Base-by-base conservation (phyloP, 2,329 filamentous ascomycete genomes). In the Trichoderma sp. region DNA sequence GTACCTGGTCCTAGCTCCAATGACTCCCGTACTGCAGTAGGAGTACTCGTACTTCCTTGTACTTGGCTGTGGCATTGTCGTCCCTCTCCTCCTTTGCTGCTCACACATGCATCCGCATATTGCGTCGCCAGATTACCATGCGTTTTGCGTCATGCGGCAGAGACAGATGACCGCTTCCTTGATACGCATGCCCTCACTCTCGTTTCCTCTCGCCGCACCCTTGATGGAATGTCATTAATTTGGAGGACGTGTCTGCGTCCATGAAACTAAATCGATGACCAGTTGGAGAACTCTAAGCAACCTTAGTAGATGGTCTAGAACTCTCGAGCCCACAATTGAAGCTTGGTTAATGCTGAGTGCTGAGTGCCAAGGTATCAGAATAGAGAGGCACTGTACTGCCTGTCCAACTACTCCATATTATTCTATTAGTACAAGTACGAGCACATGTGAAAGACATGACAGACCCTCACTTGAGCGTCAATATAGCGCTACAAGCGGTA, bases 101-200 rank as follows among this genome's bases (percentile, higher is more conserved):
- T 33, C 29, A 24, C 41, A 56, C 71, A 53, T 65, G 60, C 71
- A 65, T 56, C 50, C 21, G 71, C 71, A 73, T 38, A 24, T 64
- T 64, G 71, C 41, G 60, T 64, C 21, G 60, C 71, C 29, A 38
- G 45, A 35, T 64, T 73, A 38, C 71, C 62, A 29, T 65, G 71
- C 71, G 27, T 56, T 73, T 73, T 65, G 41, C 60, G 50, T 64
- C 71, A 73, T 73, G 71, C 24, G 60, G 35, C 38, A 65, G 71
- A 65, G 41, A 73, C 59, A 45, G 41, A 56, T 65, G 71, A 62
- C 71, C 41, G 35, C 56, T 50, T 38, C 31, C 12, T 29, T 27
- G 21, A 27, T 38, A 65, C n/a, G 45, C 38, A 50, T 24, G 62
- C 31, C 12, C 59, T 35, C 38, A 6, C 29, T 29, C 9, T 73